Percentiles rank a stretch among this genome's conserved stretches.
phyloP scores from a whole-genome alignment of 371 early-diverging fungal genomes.

The Actinomucor elegans region DNA sequence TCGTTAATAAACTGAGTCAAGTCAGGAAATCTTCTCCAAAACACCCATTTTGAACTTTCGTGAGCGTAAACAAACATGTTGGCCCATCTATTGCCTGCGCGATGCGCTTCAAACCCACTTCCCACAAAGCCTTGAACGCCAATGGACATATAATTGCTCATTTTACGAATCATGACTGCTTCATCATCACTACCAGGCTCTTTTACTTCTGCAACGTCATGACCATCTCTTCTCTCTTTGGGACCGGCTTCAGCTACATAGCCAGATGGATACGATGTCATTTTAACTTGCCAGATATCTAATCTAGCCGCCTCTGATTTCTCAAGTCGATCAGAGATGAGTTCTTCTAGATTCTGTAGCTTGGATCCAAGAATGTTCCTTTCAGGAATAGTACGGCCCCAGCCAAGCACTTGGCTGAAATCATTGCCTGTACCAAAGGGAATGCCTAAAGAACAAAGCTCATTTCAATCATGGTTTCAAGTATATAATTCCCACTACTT shows the following conservation, averaged over 20 bases:
- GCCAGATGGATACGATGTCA: conserved; percentile 51
- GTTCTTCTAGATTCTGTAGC: conserved; percentile 40
- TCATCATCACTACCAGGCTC: neutral
- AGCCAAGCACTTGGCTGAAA: conserved; percentile 64
- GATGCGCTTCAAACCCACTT: conserved; percentile 59
- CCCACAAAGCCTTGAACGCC: conserved; percentile 70
- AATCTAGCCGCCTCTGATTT: conserved; percentile 56
- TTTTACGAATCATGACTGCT: conserved; percentile 33
- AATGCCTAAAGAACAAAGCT: conserved; percentile 31
- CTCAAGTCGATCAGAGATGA: conserved; percentile 48
- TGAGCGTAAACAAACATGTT: conserved; percentile 57
- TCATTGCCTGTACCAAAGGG: conserved; percentile 73
- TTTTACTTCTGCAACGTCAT: conserved; percentile 25
- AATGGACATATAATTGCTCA: conserved; percentile 59
- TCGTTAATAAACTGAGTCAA: conserved; percentile 48
- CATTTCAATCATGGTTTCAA: neutral
- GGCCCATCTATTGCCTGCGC: conserved; percentile 49
- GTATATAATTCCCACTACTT: conserved; percentile 7
- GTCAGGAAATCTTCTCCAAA: conserved; percentile 53
- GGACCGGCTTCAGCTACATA: conserved; percentile 46
- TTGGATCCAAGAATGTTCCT: conserved; percentile 49
- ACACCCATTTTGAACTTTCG: conserved; percentile 61
- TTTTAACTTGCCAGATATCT: conserved; percentile 60
- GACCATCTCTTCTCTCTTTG: conserved; percentile 31
- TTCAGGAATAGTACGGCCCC: conserved; percentile 61